A percentile compares a stretch with the other conserved stretches of the same genome.
These are phyloP conservation scores for Aphanomyces invadans DNA, from an alignment of 352 stramenopile species.

Conservation along the genomic window DNA sequence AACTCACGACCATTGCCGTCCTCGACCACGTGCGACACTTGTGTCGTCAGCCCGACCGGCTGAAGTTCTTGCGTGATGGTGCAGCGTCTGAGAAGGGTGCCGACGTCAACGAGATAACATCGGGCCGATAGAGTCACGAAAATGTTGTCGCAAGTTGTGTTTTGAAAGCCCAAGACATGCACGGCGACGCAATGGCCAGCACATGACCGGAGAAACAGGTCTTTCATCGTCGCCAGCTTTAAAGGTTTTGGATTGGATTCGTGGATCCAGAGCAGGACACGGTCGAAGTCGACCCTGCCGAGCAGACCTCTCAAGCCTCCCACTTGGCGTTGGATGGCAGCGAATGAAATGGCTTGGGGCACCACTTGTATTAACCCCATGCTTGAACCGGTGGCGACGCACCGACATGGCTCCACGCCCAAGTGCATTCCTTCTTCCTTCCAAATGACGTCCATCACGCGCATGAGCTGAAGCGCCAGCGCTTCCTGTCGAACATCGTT, in stretches of 20 bases:
- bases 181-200: conserved; percentile 91
- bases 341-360: conserved; percentile 74
- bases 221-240: conserved; percentile 56
- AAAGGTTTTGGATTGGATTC: conserved; percentile 64
- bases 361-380: conserved; percentile 88
- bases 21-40: too few species aligned
- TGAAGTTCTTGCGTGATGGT: too few species aligned
- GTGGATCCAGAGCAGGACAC: conserved; percentile 75
- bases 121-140: too few species aligned
- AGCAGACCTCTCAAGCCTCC: conserved; percentile 78
- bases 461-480: conserved; percentile 85
- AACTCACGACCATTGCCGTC: too few species aligned
- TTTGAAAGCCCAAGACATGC: conserved; percentile 90
- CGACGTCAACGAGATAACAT: too few species aligned
- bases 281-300: conserved; percentile 71
- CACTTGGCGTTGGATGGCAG: conserved; percentile 75
- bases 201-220: conserved; percentile 80
- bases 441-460: conserved; percentile 89
- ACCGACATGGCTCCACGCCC: conserved; percentile 76
- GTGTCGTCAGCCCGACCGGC: too few species aligned
- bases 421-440: conserved; percentile 78
- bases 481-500: conserved; percentile 92
- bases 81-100: too few species aligned
- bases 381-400: conserved; percentile 76
- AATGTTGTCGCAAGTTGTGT: too few species aligned